A percentile compares a stretch with the other conserved stretches of the same genome.
Evolutionary conservation across 2,329 filamentous ascomycete species (phyloP).

Genomic region (Monascus ruber): DNA sequence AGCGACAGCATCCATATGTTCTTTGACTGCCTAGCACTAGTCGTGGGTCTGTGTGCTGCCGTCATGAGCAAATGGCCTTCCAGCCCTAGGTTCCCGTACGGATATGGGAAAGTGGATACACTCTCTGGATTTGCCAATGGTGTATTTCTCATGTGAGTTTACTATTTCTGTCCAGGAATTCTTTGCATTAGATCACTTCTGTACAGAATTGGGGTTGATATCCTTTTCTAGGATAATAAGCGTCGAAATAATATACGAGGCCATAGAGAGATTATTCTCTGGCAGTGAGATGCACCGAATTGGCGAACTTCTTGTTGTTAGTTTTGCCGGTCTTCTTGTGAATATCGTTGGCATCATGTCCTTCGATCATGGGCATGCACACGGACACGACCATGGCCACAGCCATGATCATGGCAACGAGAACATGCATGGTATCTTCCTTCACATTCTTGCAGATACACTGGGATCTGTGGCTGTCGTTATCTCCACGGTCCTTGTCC

Average conservation of each 20-base stretch:
- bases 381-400: slow-evolving; percentile 37
- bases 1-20: slow-evolving; percentile 99
- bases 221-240: slow-evolving; percentile 62
- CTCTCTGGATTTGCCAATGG: slow-evolving; percentile 94
- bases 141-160: slow-evolving; percentile 70
- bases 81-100: slow-evolving; percentile 80
- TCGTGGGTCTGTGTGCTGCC: slow-evolving; percentile 79
- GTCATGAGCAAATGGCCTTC: slow-evolving; percentile 96
- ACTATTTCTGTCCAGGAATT: not conserved
- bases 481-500: slow-evolving; percentile 75
- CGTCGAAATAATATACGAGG: slow-evolving; percentile 91
- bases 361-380: slow-evolving; percentile 57
- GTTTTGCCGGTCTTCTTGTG: slow-evolving; percentile 71
- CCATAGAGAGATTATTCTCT: slow-evolving; percentile 73
- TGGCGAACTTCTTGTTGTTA: slow-evolving; percentile 79
- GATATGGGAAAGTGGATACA: slow-evolving; percentile 93
- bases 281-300: slow-evolving; percentile 75
- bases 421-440: slow-evolving; percentile 95
- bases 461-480: slow-evolving; percentile 92
- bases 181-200: not conserved
- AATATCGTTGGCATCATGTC: slow-evolving; percentile 87
- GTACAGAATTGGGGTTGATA: not conserved
- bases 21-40: slow-evolving; percentile 88
- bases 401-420: slow-evolving; percentile 65
- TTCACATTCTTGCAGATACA: slow-evolving; percentile 90